Base-by-base conservation (phyloP, 805 yeast genomes). In the Candida andamanensis region DNA sequence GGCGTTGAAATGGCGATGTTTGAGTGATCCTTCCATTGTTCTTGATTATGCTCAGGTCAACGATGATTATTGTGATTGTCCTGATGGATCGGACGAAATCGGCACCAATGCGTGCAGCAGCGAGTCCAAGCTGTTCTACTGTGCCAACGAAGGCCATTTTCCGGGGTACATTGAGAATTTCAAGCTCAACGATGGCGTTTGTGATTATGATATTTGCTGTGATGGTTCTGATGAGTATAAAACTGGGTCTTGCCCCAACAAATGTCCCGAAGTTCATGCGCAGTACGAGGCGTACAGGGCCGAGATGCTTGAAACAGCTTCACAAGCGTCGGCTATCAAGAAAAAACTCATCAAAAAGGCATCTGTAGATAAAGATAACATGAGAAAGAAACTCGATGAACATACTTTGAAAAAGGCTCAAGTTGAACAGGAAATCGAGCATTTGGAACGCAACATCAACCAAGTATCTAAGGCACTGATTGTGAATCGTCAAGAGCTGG, bases 71-170 rank as follows among this genome's bases (percentile, higher is more conserved):
- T 90, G 97, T 58, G 97, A 92, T 50, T 90, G 97, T 61, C 97
- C 97, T 0, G 98, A 92, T 59, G 97, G 97, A 0, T 78, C 89
- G 4, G 98, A 92, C 60, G 97, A 92, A 55, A 96, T 97, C 0
- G 97, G 97, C 0, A 90, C 97, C 1, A 63, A 80, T 24, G 96
- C 96, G 0, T 90, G 97, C 55, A 48, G 55, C 1, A 32, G 26
- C 15, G 12, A 18, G 10, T 6, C 17, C 7, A 40, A 44, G 10
- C 42, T 45, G 28, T 89, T 86, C 49, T 87, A 76, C 54, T 90
- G 98, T 58, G 73, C 56, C 6, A 92, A 92, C 49, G 63, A 69
- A 30, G 95, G 95, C 3, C 81, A 75, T 43, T 47, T 68, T 4
- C 75, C 87, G 0, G 65, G 67, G 7, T 73, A 65, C 41, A 69